phyloP scores from a whole-genome alignment of 352 stramenopile genomes.

The Paralagenidium karlingii region DNA sequence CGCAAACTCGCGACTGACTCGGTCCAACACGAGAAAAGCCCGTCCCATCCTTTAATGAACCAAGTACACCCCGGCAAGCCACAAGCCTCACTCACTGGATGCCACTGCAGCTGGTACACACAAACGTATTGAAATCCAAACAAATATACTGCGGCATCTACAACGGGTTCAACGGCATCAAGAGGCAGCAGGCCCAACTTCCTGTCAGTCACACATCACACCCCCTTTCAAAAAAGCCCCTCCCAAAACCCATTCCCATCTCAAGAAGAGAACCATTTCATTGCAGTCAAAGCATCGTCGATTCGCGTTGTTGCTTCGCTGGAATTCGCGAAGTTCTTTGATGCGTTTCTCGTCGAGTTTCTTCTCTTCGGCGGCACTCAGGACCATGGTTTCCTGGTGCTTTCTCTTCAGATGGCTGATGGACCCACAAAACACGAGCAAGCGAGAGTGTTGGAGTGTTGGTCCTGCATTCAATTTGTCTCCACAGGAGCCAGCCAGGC shows the following conservation, averaged over 20 bases:
- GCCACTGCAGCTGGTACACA: constrained; percentile 89
- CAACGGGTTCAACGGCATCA: background rate
- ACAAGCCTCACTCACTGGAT: constrained; percentile 65
- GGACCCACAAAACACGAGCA: constrained; percentile 4
- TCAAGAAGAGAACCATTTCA: constrained; percentile 48
- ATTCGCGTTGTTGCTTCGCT: constrained; percentile 53
- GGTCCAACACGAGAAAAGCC: background rate
- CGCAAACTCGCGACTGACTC: constrained; percentile 82
- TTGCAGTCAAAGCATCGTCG: constrained; percentile 86
- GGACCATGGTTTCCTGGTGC: constrained; percentile 1
- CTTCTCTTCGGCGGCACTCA: constrained; percentile 76
- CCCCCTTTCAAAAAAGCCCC: background rate
- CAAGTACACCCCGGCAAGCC: background rate
- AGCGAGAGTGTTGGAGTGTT: no score
- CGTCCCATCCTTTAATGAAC: background rate
- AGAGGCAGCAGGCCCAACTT: background rate
- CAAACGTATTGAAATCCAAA: constrained; percentile 89
- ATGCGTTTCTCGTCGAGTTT: constrained; percentile 68
- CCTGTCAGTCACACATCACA: constrained; percentile 2
- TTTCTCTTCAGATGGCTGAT: background rate
- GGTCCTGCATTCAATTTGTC: no score
- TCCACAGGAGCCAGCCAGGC: no score
- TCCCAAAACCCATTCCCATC: background rate
- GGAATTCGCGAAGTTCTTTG: constrained; percentile 79
- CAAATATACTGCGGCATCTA: constrained; percentile 88